Conservation (phyloP, 2,329 filamentous ascomycete genomes). For the Aspergillus nomiae region DNA sequence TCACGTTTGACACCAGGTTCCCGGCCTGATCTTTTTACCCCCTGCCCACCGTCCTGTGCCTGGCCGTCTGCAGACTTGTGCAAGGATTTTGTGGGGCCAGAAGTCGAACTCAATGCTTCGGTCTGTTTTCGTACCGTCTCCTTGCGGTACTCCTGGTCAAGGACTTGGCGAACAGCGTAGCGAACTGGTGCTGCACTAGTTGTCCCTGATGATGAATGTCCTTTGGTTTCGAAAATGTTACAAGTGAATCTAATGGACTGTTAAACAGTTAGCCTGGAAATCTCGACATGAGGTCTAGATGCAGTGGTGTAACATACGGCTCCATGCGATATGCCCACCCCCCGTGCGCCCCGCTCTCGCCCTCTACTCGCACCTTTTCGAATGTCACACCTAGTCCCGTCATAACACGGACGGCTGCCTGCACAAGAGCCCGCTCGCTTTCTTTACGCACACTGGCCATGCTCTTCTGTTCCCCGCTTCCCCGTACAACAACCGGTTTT, state of each 20-base stretch:
- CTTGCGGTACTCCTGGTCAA: slow-evolving; percentile 85
- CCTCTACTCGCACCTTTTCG: slow-evolving; percentile 77
- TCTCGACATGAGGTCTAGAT: neutral
- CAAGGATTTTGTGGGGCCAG: slow-evolving; percentile 25
- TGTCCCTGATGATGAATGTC: slow-evolving; percentile 42
- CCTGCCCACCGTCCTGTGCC: slow-evolving; percentile 23
- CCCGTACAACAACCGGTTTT: slow-evolving; percentile 83
- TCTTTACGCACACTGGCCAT: slow-evolving; percentile 88
- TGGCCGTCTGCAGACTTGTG: slow-evolving; percentile 37
- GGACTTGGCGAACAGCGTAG: slow-evolving; percentile 90
- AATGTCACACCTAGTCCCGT: slow-evolving; percentile 79
- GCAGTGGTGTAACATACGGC: slow-evolving; percentile 64
- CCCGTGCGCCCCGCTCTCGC: slow-evolving; percentile 60
- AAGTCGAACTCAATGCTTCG: slow-evolving; percentile 51
- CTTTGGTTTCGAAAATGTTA: slow-evolving; percentile 58
- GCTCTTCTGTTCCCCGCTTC: slow-evolving; percentile 63
- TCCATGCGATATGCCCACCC: slow-evolving; percentile 94
- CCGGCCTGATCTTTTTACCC: slow-evolving; percentile 28
- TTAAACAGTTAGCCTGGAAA: neutral
- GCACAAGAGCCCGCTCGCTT: slow-evolving; percentile 77
- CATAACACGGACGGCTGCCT: slow-evolving; percentile 77
- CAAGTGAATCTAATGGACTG: slow-evolving; percentile 73
- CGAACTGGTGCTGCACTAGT: slow-evolving; percentile 71
- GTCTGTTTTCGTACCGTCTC: slow-evolving; percentile 68
- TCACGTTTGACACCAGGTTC: slow-evolving; percentile 65